phyloP scores from a whole-genome alignment of 2,329 filamentous ascomycete species.

The Xylariomycetidae sp. region DNA sequence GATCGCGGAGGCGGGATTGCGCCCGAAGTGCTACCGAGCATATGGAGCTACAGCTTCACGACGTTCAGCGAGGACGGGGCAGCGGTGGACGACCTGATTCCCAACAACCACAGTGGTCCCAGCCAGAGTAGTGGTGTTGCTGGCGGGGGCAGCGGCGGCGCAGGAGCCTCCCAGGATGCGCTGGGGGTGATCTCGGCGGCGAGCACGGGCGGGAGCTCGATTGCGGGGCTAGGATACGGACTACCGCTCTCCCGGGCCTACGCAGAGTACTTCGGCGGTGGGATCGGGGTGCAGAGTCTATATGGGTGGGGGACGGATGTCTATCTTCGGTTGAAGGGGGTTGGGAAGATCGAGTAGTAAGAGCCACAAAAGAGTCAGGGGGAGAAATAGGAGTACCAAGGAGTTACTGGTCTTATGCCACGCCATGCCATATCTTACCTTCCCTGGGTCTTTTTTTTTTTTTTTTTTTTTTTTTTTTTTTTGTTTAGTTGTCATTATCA shows the following conservation, averaged over 20 bases:
- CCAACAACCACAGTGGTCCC: too few species aligned
- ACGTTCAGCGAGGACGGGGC: conserved; percentile 82
- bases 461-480: too few species aligned
- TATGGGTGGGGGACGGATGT: conserved; percentile 86
- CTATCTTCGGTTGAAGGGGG: conserved; percentile 60
- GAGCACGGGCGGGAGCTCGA: conserved; percentile 71
- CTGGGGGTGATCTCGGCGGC: conserved; percentile 71
- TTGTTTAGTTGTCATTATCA: too few species aligned
- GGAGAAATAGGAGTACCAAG: too few species aligned
- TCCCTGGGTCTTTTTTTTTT: too few species aligned
- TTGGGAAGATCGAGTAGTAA: conserved; percentile 47
- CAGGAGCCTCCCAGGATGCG: conserved; percentile 55
- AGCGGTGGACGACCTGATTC: conserved; percentile 39
- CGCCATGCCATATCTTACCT: too few species aligned
- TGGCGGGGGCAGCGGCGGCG: conserved; percentile 33
- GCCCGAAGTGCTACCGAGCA: conserved; percentile 75
- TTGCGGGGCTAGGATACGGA: conserved; percentile 91
- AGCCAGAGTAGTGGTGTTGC: too few species aligned
- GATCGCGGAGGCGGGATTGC: conserved; percentile 93
- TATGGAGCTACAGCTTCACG: conserved; percentile 97
- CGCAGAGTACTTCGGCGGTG: conserved; percentile 96
- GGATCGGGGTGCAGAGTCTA: conserved; percentile 89
- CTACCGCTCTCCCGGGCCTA: conserved; percentile 87
- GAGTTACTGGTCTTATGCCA: too few species aligned
- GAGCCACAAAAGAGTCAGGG: too few species aligned